Conservation (phyloP, 2,329 filamentous ascomycete genomes). For the Neonectria coccinea region DNA sequence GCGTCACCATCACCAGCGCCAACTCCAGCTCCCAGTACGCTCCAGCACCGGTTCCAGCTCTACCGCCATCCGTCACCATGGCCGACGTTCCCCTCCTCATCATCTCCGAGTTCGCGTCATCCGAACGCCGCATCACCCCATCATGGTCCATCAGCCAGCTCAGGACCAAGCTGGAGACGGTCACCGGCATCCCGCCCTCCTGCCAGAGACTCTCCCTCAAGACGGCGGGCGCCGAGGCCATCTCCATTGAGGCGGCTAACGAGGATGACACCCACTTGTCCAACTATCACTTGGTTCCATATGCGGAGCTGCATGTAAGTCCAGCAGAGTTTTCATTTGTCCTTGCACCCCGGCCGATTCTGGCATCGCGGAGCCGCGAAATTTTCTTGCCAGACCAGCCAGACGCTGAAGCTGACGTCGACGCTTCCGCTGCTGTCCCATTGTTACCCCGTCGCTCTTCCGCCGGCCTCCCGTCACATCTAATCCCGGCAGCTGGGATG, state of each 20-base stretch:
- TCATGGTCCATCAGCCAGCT: constrained; percentile 90
- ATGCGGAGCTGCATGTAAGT: constrained; percentile 85
- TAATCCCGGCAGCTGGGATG: constrained; percentile 32
- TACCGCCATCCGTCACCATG: constrained; percentile 54
- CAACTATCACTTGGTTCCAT: constrained; percentile 75
- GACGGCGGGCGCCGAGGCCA: constrained; percentile 66
- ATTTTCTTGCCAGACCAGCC: constrained; percentile 30
- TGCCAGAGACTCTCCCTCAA: constrained; percentile 82
- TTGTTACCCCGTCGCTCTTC: not conserved
- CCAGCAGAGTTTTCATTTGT: constrained; percentile 35
- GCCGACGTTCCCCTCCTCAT: constrained; percentile 82
- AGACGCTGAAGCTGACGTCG: constrained; percentile 10
- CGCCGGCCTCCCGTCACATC: not conserved
- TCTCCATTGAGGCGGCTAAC: constrained; percentile 75
- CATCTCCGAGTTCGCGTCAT: constrained; percentile 79
- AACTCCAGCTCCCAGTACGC: not conserved
- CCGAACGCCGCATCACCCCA: constrained; percentile 91
- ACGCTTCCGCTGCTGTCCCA: not conserved
- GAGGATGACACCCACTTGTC: constrained; percentile 77
- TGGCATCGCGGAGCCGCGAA: constrained; percentile 25
- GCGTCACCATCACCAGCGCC: constrained; percentile 21
- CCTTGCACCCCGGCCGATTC: constrained; percentile 19
- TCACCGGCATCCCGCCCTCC: constrained; percentile 89
- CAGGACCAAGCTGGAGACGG: constrained; percentile 88
- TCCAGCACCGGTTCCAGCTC: not conserved